Conservation (phyloP, 176 grass and related monocot species). For the Otatea glauca region DNA sequence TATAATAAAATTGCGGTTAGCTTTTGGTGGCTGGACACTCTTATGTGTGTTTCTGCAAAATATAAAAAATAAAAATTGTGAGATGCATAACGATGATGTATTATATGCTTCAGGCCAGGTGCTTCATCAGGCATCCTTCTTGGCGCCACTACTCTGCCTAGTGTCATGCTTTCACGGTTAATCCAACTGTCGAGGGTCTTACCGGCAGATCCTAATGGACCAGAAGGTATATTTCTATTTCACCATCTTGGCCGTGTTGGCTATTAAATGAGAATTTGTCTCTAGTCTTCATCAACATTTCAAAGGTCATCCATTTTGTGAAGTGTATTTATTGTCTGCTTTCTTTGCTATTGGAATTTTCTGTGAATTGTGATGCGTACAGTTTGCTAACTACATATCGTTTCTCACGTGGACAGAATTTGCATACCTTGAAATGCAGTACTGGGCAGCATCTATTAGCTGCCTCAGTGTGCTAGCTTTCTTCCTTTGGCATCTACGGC, state of each 20-base stretch:
- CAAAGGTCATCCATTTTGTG: background rate
- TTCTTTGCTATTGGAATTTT: background rate
- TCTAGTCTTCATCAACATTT: background rate
- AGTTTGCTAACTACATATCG: constrained; percentile 3
- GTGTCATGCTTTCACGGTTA: constrained; percentile 86
- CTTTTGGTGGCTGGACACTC: background rate
- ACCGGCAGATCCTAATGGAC: constrained; percentile 51
- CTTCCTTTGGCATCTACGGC: constrained; percentile 61
- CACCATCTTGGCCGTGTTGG: background rate
- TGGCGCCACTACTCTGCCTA: constrained; percentile 75
- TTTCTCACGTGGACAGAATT: constrained; percentile 57
- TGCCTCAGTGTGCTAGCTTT: constrained; percentile 74
- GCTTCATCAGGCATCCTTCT: constrained; percentile 96
- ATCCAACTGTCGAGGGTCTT: constrained; percentile 74
- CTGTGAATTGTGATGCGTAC: background rate
- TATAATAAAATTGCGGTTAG: background rate
- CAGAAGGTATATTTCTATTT: constrained; percentile 53
- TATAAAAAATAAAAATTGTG: background rate
- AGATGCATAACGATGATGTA: constrained; percentile 5
- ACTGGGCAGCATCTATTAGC: constrained; percentile 72
- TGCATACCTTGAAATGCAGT: constrained; percentile 74
- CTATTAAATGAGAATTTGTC: too few relatives aligned
- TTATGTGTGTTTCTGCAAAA: background rate
- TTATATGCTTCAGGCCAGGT: constrained; percentile 67
- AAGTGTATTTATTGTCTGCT: background rate